Evolutionary conservation across 73 alveolate species (phyloP).

Genomic region (Paramecium tetraurelia): DNA sequence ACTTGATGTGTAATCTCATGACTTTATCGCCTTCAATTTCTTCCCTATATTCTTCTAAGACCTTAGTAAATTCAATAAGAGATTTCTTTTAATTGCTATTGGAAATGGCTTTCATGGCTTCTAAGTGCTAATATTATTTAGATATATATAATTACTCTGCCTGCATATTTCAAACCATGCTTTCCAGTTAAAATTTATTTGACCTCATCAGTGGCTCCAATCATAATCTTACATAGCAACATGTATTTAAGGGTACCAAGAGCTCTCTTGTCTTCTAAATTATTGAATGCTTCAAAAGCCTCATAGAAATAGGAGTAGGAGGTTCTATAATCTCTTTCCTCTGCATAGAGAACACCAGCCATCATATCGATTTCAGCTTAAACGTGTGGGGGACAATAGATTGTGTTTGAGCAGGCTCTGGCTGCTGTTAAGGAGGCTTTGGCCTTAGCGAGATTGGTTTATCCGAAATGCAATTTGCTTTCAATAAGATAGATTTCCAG

Average conservation of each 20-base stretch:
- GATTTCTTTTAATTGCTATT: conserved; percentile 78
- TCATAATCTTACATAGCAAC: conserved; percentile 90
- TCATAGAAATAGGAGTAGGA: conserved; percentile 95
- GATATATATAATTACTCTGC: conserved; percentile 37
- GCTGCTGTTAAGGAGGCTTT: conserved; percentile 94
- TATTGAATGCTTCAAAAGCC: conserved; percentile 89
- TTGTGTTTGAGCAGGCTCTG: conserved; percentile 86
- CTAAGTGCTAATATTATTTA: conserved; percentile 64
- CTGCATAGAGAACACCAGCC: conserved; percentile 89
- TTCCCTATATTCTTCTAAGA: not conserved
- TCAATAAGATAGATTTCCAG: conserved; percentile 76
- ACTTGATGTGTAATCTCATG: conserved; percentile 74
- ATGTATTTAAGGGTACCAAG: conserved; percentile 82
- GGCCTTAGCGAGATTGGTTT: conserved; percentile 78
- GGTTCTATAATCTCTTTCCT: conserved; percentile 91
- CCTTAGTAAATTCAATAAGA: conserved; percentile 69
- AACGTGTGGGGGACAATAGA: conserved; percentile 86
- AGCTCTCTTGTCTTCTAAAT: conserved; percentile 77
- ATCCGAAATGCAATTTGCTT: conserved; percentile 74
- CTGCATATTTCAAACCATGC: conserved; percentile 79
- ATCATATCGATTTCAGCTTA: conserved; percentile 94
- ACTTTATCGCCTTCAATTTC: conserved; percentile 79
- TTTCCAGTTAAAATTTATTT: conserved; percentile 73
- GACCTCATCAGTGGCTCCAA: conserved; percentile 80
- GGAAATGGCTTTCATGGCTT: conserved; percentile 88